These are phyloP conservation scores for Echria macrotheca DNA, from an alignment of 495 filamentous ascomycete species.

Conservation along the genomic window DNA sequence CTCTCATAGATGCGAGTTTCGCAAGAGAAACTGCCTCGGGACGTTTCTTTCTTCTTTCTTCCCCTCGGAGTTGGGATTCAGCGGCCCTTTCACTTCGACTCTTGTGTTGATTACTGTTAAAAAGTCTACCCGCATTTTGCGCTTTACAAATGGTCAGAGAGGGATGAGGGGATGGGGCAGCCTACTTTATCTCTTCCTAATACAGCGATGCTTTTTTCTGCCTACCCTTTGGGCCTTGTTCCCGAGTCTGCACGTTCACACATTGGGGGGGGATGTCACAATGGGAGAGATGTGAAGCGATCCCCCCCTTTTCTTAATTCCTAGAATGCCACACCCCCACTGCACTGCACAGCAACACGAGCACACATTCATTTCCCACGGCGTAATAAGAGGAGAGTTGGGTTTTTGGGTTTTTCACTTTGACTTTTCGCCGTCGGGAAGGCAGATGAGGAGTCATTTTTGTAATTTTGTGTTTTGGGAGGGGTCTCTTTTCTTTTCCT, in stretches of 20 bases:
- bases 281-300: too few relatives aligned
- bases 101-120: constrained; percentile 25
- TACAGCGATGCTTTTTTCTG: constrained; percentile 17
- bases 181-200: constrained; percentile 20
- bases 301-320: too few relatives aligned
- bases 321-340: too few relatives aligned
- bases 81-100: constrained; percentile 18
- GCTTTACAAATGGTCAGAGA: not conserved
- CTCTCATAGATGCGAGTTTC: constrained; percentile 14
- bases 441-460: too few relatives aligned
- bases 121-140: constrained; percentile 21
- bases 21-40: constrained; percentile 6
- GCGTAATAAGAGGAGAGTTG: too few relatives aligned
- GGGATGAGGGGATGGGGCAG: constrained; percentile 4
- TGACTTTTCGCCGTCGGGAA: too few relatives aligned
- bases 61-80: constrained; percentile 12
- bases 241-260: not conserved
- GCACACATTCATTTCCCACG: too few relatives aligned
- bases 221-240: not conserved
- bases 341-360: too few relatives aligned
- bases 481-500: too few relatives aligned
- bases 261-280: not conserved
- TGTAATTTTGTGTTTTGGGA: too few relatives aligned
- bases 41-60: constrained; percentile 8
- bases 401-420: too few relatives aligned